Evolutionary conservation across 345 rosid species (phyloP).

Genomic region (Pugionium cornutum): DNA sequence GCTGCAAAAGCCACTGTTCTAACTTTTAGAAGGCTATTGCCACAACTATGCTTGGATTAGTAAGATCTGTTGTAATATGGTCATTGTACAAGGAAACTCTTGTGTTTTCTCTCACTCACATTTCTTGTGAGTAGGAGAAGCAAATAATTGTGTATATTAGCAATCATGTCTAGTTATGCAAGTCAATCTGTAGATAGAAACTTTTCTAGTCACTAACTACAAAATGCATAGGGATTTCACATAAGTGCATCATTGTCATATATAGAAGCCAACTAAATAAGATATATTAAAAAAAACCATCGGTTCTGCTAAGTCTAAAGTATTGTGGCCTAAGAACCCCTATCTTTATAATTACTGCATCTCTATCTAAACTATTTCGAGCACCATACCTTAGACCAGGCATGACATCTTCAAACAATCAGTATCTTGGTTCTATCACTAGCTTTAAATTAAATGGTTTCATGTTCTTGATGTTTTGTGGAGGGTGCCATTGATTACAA

Average conservation of each 20-base stretch:
- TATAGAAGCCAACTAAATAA: not conserved
- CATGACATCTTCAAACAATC: too few species aligned
- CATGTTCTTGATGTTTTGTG: too few species aligned
- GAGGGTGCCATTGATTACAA: too few species aligned
- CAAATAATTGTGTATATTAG: slow-evolving; percentile 35
- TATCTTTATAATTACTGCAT: too few species aligned
- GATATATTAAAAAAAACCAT: too few species aligned
- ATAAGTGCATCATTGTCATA: not conserved
- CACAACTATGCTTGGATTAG: slow-evolving; percentile 19
- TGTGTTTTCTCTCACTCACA: slow-evolving; percentile 15
- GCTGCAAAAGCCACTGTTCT: not conserved
- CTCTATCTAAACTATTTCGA: too few species aligned
- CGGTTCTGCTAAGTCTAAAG: too few species aligned
- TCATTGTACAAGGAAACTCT: slow-evolving; percentile 20
- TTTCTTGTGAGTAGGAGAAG: slow-evolving; percentile 26
- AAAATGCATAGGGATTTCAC: not conserved
- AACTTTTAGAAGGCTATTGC: slow-evolving; percentile 6
- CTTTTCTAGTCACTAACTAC: not conserved
- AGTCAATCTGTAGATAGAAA: slow-evolving; percentile 10
- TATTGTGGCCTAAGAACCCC: not conserved
- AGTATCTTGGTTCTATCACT: too few species aligned
- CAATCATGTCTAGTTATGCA: slow-evolving; percentile 14
- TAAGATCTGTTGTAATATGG: slow-evolving; percentile 29
- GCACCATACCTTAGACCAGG: too few species aligned
- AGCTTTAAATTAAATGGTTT: too few species aligned